Evolutionary conservation across 441 rosid genomes (phyloP).

Genomic region (Populus hybrid): DNA sequence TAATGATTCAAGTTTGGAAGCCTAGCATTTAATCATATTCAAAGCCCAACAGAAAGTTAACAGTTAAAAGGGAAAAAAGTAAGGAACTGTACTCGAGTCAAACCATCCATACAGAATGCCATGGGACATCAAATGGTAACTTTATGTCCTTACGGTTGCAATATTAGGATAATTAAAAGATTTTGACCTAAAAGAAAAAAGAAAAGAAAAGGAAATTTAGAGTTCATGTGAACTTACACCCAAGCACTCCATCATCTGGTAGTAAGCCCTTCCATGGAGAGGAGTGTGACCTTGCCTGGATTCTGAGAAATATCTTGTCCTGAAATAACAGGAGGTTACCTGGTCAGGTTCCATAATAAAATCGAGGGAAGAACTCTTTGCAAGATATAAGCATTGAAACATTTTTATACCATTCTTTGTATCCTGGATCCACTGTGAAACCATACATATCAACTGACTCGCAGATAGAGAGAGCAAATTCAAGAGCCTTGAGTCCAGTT

Average conservation of each 20-base stretch:
- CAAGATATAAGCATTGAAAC: conserved; percentile 2
- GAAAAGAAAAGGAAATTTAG: background rate
- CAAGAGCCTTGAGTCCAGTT: conserved; percentile 97
- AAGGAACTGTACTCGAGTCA: background rate
- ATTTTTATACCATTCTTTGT: conserved; percentile 79
- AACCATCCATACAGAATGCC: background rate
- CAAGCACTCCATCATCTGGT: conserved; percentile 98
- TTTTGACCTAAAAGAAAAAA: background rate
- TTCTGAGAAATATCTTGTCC: conserved; percentile 98
- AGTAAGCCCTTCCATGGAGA: conserved; percentile 91
- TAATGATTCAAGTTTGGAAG: background rate
- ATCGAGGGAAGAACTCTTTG: background rate
- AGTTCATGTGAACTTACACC: conserved; percentile 56
- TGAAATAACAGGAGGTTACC: conserved; percentile 27
- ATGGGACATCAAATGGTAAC: background rate
- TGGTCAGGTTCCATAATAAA: conserved; percentile 6
- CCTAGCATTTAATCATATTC: background rate
- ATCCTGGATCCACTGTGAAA: conserved; percentile 95
- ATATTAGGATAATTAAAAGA: conserved; percentile 4
- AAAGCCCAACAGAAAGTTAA: background rate
- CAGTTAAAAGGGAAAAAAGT: background rate
- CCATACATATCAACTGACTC: conserved; percentile 97
- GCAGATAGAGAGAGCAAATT: conserved; percentile 86
- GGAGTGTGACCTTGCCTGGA: conserved; percentile 96
- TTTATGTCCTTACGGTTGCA: background rate